phyloP scores from a whole-genome alignment of 257 asterid species.

The Ehretia macrophylla region DNA sequence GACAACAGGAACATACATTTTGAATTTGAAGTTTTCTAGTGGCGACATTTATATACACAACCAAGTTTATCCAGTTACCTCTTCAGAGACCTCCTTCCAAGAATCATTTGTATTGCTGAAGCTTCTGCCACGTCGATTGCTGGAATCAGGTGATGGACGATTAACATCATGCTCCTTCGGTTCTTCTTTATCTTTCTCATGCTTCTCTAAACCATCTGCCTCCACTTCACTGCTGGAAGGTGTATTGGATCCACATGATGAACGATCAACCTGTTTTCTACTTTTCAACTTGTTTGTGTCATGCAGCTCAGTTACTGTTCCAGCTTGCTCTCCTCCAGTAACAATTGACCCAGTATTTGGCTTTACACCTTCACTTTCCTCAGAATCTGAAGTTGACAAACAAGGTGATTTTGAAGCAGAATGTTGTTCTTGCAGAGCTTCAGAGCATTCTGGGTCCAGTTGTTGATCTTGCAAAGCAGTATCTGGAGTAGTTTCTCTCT shows the following conservation, averaged over 20 bases:
- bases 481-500: constrained; percentile 36
- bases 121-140: constrained; percentile 62
- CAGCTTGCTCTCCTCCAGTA: constrained; percentile 35
- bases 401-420: constrained; percentile 41
- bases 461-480: constrained; percentile 39
- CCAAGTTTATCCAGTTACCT: constrained; percentile 41
- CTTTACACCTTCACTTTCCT: constrained; percentile 52
- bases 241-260: constrained; percentile 99
- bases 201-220: constrained; percentile 67
- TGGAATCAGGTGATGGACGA: constrained; percentile 45
- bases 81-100: constrained; percentile 94
- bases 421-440: constrained; percentile 52
- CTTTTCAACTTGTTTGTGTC: constrained; percentile 52
- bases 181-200: constrained; percentile 43
- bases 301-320: constrained; percentile 27
- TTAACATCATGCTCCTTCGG: constrained; percentile 35
- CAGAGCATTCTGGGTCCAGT: constrained; percentile 43
- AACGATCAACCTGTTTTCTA: constrained; percentile 78
- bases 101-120: constrained; percentile 47
- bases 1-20: constrained; percentile 10
- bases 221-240: constrained; percentile 94
- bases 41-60: background rate
- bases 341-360: constrained; percentile 28
- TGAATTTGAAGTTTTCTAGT: constrained; percentile 3
- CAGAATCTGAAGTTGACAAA: constrained; percentile 57